These are phyloP conservation scores for Pugionium dolabratum DNA, from an alignment of 345 rosid species.

Conservation along the genomic window DNA sequence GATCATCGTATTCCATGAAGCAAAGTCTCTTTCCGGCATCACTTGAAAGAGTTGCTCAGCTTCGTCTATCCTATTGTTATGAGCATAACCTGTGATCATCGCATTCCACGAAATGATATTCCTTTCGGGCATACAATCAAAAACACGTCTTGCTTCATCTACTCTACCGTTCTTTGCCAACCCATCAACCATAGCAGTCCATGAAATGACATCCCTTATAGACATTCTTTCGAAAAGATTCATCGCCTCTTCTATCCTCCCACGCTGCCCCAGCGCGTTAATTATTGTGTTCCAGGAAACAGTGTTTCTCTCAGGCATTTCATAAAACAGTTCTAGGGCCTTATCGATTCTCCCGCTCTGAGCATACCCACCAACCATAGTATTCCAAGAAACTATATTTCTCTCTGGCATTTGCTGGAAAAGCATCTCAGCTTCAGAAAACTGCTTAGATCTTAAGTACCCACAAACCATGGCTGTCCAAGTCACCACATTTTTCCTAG, in stretches of 20 bases:
- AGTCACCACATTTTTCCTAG: constrained; percentile 64
- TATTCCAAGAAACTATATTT: constrained; percentile 74
- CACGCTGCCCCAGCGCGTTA: constrained; percentile 50
- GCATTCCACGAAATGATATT: constrained; percentile 75
- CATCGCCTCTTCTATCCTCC: constrained; percentile 64
- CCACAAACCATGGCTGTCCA: constrained; percentile 78
- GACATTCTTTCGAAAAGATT: constrained; percentile 56
- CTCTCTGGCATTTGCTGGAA: constrained; percentile 61
- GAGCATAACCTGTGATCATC: constrained; percentile 73
- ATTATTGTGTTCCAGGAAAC: constrained; percentile 69
- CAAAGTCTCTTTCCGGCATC: constrained; percentile 62
- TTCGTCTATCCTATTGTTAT: constrained; percentile 52
- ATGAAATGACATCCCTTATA: constrained; percentile 62
- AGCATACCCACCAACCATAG: constrained; percentile 69
- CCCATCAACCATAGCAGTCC: constrained; percentile 67
- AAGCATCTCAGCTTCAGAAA: constrained; percentile 60
- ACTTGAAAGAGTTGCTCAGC: constrained; percentile 56
- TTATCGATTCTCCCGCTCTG: constrained; percentile 47
- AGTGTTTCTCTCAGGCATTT: constrained; percentile 64
- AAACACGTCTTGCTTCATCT: constrained; percentile 62
- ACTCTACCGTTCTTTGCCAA: constrained; percentile 59
- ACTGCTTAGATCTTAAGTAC: constrained; percentile 50
- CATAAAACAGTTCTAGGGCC: constrained; percentile 52
- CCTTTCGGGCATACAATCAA: constrained; percentile 61
- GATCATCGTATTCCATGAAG: constrained; percentile 82